A percentile compares a stretch with the other conserved stretches of the same genome.
Evolutionary conservation across 2,329 filamentous ascomycete genomes (phyloP).

Genomic region (Pseudogymnoascus sp.): DNA sequence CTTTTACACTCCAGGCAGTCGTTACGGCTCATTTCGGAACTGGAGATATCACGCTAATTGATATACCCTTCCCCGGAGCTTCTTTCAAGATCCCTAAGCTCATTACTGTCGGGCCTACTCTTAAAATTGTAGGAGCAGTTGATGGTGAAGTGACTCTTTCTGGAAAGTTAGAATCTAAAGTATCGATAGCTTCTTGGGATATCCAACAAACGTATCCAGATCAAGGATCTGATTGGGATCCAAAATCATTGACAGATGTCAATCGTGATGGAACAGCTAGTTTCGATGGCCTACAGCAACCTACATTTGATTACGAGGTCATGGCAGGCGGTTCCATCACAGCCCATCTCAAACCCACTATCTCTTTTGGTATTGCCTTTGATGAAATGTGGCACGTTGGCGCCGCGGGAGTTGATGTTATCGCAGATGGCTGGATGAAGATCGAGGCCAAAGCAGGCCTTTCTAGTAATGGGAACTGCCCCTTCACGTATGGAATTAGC

Average conservation of each 20-base stretch:
- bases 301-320: background rate
- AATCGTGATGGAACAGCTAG: background rate
- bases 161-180: slow-evolving; percentile 22
- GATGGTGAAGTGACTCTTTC: slow-evolving; percentile 21
- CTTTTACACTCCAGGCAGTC: slow-evolving; percentile 9
- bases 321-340: background rate
- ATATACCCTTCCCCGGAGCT: slow-evolving; percentile 24
- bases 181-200: slow-evolving; percentile 26
- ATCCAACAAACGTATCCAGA: background rate
- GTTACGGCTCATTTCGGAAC: slow-evolving; percentile 16
- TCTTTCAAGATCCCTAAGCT: slow-evolving; percentile 27
- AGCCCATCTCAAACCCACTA: background rate
- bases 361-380: background rate
- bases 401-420: background rate
- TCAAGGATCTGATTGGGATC: background rate
- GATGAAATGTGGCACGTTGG: background rate
- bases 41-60: slow-evolving; percentile 17
- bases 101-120: slow-evolving; percentile 27
- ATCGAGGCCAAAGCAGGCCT: background rate
- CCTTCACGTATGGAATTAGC: background rate
- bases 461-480: background rate
- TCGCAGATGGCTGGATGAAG: background rate
- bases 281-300: background rate
- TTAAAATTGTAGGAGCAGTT: slow-evolving; percentile 22
- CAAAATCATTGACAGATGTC: background rate